These are phyloP conservation scores for Serendipita sp. DNA, from an alignment of 1,284 basidiomycete genomes.

Conservation along the genomic window DNA sequence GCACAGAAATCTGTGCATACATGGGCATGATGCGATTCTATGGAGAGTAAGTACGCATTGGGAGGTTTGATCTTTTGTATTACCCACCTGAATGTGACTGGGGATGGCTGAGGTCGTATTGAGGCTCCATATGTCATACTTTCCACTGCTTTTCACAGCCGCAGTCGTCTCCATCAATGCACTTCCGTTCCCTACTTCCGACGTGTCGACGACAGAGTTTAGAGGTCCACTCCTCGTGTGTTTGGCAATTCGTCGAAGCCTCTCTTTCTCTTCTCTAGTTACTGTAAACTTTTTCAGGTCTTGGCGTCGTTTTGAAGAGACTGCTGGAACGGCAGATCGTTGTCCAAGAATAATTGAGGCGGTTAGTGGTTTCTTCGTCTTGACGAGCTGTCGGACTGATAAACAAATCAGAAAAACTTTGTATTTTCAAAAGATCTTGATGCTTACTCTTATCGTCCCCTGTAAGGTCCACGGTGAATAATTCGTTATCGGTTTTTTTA, in stretches of 20 bases:
- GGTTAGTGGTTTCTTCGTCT: slow-evolving; percentile 42
- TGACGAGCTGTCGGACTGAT: slow-evolving; percentile 20
- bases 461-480: slow-evolving; percentile 66
- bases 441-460: slow-evolving; percentile 63
- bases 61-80: too few relatives aligned
- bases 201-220: slow-evolving; percentile 50
- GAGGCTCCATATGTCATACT: slow-evolving; percentile 56
- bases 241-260: slow-evolving; percentile 60
- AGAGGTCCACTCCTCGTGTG: slow-evolving; percentile 53
- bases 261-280: slow-evolving; percentile 54
- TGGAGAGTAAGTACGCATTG: not conserved
- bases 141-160: slow-evolving; percentile 56
- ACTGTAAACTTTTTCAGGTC: slow-evolving; percentile 18
- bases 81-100: too few relatives aligned
- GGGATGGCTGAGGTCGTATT: too few relatives aligned
- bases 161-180: slow-evolving; percentile 42
- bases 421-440: not conserved
- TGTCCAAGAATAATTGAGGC: slow-evolving; percentile 72
- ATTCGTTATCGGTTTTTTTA: slow-evolving; percentile 50
- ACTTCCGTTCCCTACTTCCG: slow-evolving; percentile 48
- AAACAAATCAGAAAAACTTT: not conserved
- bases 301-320: slow-evolving; percentile 30
- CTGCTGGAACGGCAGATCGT: slow-evolving; percentile 75
- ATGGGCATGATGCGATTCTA: slow-evolving; percentile 3
- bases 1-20: slow-evolving; percentile 33